These are phyloP conservation scores for Nidularia pulvinata DNA, from an alignment of 768 basidiomycete genomes.

Conservation along the genomic window DNA sequence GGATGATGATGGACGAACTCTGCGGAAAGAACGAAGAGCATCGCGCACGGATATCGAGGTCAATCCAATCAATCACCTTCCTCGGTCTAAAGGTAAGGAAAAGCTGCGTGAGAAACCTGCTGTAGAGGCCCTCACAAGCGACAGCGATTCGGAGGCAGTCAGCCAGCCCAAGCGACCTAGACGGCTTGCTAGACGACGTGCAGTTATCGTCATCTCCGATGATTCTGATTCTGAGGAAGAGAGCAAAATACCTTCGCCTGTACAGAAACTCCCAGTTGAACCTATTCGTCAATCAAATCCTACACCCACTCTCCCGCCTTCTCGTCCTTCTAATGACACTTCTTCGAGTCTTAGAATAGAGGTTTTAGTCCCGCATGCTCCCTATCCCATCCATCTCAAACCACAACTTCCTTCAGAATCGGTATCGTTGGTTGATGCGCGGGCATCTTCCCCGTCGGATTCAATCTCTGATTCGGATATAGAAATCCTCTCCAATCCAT, in stretches of 20 bases:
- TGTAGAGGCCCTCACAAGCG: not conserved
- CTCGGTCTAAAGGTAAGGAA: constrained; percentile 3
- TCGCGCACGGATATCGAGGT: constrained; percentile 41
- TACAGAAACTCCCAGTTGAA: constrained; percentile 9
- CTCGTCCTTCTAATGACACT: constrained; percentile 1
- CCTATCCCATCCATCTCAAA: constrained; percentile 17
- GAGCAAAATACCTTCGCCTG: constrained; percentile 7
- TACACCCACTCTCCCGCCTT: not conserved
- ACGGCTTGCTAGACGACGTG: constrained; percentile 18
- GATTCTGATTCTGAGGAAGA: constrained; percentile 38
- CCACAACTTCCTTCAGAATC: not conserved
- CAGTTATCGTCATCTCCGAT: constrained; percentile 41
- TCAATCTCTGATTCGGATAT: not conserved
- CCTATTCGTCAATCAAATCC: constrained; percentile 1
- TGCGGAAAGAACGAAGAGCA: constrained; percentile 63
- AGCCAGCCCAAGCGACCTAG: constrained; percentile 19
- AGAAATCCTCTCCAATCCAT: constrained; percentile 2
- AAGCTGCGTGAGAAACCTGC: constrained; percentile 1
- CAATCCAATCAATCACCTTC: constrained; percentile 19
- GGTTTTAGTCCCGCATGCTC: constrained; percentile 39
- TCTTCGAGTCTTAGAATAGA: constrained; percentile 25
- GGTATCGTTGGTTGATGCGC: not conserved
- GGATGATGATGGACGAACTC: constrained; percentile 55
- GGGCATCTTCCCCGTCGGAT: not conserved
- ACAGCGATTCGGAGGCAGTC: constrained; percentile 19